Percentiles rank a stretch among this genome's conserved stretches.
These are phyloP conservation scores for Euptelea pleiosperma DNA, from an alignment of 164 flowering plant species.

Conservation along the genomic window DNA sequence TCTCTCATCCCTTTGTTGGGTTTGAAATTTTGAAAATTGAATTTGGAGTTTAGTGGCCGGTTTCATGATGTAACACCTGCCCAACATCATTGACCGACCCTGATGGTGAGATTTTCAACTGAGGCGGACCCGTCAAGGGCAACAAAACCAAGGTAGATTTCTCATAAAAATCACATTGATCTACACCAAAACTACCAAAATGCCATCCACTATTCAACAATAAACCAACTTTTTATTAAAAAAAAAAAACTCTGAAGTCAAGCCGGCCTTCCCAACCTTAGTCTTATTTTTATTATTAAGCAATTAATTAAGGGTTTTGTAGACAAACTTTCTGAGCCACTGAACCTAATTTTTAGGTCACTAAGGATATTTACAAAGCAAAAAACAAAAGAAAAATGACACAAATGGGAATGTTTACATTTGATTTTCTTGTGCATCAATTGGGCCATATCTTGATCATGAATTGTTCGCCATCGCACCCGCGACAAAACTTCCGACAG, in stretches of 20 bases:
- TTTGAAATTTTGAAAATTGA: not conserved
- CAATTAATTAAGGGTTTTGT: not conserved
- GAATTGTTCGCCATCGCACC: too few species aligned
- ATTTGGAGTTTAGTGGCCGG: slow-evolving; percentile 6
- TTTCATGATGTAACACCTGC: slow-evolving; percentile 7
- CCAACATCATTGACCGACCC: slow-evolving; percentile 1
- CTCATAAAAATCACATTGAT: not conserved
- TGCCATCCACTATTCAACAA: not conserved
- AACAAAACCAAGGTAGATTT: not conserved
- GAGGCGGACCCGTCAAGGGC: slow-evolving; percentile 3
- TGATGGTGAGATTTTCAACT: not conserved
- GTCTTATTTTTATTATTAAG: not conserved
- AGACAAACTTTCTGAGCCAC: not conserved
- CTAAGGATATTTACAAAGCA: not conserved
- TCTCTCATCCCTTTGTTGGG: not conserved
- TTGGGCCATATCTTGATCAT: too few species aligned
- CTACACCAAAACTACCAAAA: not conserved
- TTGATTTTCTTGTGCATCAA: not conserved
- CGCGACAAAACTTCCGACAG: too few species aligned
- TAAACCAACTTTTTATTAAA: too few species aligned
- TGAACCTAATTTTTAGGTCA: not conserved
- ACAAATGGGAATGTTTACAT: not conserved
- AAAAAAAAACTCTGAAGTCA: not conserved
- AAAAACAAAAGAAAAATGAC: not conserved
- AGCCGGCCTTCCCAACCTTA: not conserved